Conservation (phyloP, 2,329 filamentous ascomycete species). For the Fusarium abutilonis region DNA sequence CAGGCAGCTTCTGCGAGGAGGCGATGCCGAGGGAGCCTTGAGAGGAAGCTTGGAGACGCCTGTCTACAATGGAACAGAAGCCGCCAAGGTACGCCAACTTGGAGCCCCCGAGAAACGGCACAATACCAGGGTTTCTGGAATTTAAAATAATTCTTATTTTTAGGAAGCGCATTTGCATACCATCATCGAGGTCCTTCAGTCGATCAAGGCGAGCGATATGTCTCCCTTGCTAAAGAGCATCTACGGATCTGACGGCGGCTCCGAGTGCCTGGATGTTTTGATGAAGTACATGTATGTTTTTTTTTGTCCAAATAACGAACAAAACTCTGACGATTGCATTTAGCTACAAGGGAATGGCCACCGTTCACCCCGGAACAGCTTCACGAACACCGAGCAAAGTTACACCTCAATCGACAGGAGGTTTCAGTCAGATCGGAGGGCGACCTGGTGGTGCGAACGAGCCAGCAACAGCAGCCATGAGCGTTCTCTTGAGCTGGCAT, state of each 20-base stretch:
- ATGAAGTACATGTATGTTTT: slow-evolving; percentile 93
- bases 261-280: slow-evolving; percentile 87
- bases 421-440: slow-evolving; percentile 81
- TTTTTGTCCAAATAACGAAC: neutral
- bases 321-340: slow-evolving; percentile 19
- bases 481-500: slow-evolving; percentile 96
- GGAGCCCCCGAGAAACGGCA: neutral
- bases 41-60: slow-evolving; percentile 85
- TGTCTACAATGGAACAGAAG: slow-evolving; percentile 73
- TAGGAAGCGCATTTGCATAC: slow-evolving; percentile 88
- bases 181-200: slow-evolving; percentile 92
- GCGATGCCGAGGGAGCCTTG: slow-evolving; percentile 87
- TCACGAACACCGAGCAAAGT: slow-evolving; percentile 58
- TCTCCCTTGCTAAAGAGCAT: slow-evolving; percentile 85
- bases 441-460: slow-evolving; percentile 65
- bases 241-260: slow-evolving; percentile 79
- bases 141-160: slow-evolving; percentile 7
- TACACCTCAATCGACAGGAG: slow-evolving; percentile 78
- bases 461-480: slow-evolving; percentile 89
- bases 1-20: slow-evolving; percentile 85
- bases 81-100: slow-evolving; percentile 62
- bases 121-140: neutral
- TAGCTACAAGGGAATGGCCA: slow-evolving; percentile 91
- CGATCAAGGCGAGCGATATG: slow-evolving; percentile 97
- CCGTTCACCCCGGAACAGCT: slow-evolving; percentile 53